Evolutionary conservation across 805 yeast genomes (phyloP).

Genomic region (Wickerhamiella vanderwaltii): DNA sequence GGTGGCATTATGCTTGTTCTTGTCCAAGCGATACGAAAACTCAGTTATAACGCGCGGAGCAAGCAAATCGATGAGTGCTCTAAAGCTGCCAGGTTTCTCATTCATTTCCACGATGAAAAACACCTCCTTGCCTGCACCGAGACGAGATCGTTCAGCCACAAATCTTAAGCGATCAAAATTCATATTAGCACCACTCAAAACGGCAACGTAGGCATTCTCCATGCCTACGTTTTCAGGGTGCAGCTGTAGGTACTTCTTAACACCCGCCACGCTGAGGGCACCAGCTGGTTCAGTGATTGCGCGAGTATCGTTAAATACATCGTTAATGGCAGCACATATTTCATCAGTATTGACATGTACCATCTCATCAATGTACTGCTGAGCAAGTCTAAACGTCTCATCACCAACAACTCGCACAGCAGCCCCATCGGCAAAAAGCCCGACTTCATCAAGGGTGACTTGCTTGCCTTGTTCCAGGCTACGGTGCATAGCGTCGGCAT

Average conservation of each 20-base stretch:
- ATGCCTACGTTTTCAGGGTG: conserved; percentile 37
- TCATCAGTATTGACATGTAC: conserved; percentile 82
- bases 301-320: conserved; percentile 90
- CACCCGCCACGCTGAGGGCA: conserved; percentile 90
- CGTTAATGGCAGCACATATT: conserved; percentile 93
- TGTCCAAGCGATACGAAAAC: conserved; percentile 71
- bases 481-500: conserved; percentile 83
- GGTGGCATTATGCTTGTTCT: conserved; percentile 41
- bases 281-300: conserved; percentile 94
- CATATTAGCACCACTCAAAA: conserved; percentile 95
- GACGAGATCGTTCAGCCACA: conserved; percentile 91
- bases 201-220: conserved; percentile 56
- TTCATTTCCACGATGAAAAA: conserved; percentile 85
- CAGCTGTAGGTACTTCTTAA: conserved; percentile 58
- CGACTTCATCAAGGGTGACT: conserved; percentile 56
- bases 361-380: conserved; percentile 76
- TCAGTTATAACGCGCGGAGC: conserved; percentile 89
- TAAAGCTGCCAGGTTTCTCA: conserved; percentile 84
- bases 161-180: conserved; percentile 92
- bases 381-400: conserved; percentile 76
- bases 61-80: conserved; percentile 58
- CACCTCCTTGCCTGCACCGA: conserved; percentile 97
- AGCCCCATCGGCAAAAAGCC: conserved; percentile 97
- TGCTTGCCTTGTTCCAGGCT: conserved; percentile 48
- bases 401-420: conserved; percentile 85